Base-by-base conservation (phyloP, 768 basidiomycete species). In the Hydnomerulius pinastri region DNA sequence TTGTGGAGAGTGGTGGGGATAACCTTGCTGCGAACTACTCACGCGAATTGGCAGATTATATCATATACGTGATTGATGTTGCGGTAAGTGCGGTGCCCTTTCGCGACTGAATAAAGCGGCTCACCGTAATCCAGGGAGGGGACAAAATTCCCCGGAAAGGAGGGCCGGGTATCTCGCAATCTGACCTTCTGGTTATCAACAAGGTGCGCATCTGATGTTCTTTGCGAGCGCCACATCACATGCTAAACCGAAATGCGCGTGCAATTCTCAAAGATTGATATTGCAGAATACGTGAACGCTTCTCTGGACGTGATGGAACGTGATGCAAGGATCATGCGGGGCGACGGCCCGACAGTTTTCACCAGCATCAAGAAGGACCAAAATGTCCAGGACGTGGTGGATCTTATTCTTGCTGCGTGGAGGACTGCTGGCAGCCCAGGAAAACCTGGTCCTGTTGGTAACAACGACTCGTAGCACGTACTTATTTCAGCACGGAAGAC, bases 91-190 rank as follows among this genome's bases (percentile, higher is more conserved):
- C 46, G 40, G 23, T 41, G 13, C 32, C 27, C 25, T 35, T 46
- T 47, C 33, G 15, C 17, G 35, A 38, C 39, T 15, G 28, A 43
- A 28, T 48, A 15, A 23, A 13, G 43, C 42, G 27, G 27, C 30
- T 57, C 39, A 48, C 51, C 20, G n/a, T n/a, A 33, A 52, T 41
- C 27, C 55, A 90, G 88, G 96, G 97, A 9, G 96, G 96, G 1
- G 96, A 99, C 72, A 99, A 99, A 72, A 95, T 99, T 55, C 97
- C 97, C 18, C 79, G 96, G 20, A 99, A 99, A 74, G 96, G 97
- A 4, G 97, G 96, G 1, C 97, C 96, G 2, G 97, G 96, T 9
- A 98, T 99, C 58, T 94, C 93, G 1, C 90, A 94, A 63, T 96
- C 93, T 1, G 97, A 98, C 72, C 74, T 99, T 10, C 73, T 99